A percentile compares a stretch with the other conserved stretches of the same genome.
Evolutionary conservation across 1,284 basidiomycete genomes (phyloP).

Genomic region (Lignosus rhinocerotis): DNA sequence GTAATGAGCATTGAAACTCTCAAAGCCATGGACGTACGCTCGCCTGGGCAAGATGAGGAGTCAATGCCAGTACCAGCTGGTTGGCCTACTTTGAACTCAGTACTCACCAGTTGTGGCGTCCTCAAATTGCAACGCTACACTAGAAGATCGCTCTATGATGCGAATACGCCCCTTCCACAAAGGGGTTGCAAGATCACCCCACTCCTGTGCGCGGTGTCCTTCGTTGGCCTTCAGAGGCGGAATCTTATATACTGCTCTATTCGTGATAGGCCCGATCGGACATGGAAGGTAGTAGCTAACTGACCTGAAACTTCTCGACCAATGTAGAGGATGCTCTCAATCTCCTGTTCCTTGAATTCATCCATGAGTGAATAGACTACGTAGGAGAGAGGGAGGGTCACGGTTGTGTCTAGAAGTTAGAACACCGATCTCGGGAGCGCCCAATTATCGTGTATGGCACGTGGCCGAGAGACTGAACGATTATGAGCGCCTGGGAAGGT

Average conservation of each 20-base stretch:
- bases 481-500: slow-evolving; percentile 12
- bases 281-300: slow-evolving; percentile 2
- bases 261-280: slow-evolving; percentile 15
- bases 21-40: slow-evolving; percentile 18
- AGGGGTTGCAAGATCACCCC: slow-evolving; percentile 80
- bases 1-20: background rate
- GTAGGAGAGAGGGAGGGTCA: slow-evolving; percentile 2
- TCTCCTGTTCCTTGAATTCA: slow-evolving; percentile 61
- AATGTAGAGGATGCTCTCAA: slow-evolving; percentile 85
- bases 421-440: slow-evolving; percentile 5
- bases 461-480: slow-evolving; percentile 3
- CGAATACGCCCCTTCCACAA: slow-evolving; percentile 91
- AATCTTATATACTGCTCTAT: slow-evolving; percentile 71
- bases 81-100: background rate
- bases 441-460: slow-evolving; percentile 5
- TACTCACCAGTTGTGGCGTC: slow-evolving; percentile 71
- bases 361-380: slow-evolving; percentile 43
- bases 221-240: slow-evolving; percentile 83
- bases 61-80: background rate
- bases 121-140: slow-evolving; percentile 69
- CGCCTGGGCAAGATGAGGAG: slow-evolving; percentile 15
- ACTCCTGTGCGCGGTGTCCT: slow-evolving; percentile 83
- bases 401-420: too few species aligned
- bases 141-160: slow-evolving; percentile 72
- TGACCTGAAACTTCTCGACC: slow-evolving; percentile 82